Base-by-base conservation (phyloP, 345 rosid species). In the Heritiera littoralis region DNA sequence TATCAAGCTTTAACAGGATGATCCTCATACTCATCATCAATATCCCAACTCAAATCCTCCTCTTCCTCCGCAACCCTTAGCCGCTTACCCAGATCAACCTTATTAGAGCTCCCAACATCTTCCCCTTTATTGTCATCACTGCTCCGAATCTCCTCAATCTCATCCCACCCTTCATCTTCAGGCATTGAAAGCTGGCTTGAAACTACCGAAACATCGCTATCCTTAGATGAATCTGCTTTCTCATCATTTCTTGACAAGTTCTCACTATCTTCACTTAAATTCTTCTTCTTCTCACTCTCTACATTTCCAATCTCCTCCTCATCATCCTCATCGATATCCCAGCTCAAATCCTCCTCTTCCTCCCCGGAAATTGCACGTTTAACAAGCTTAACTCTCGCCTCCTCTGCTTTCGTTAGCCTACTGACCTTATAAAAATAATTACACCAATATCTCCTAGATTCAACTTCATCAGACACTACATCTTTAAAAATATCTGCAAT, bases 151-250 rank as follows among this genome's bases (percentile, higher is more conserved):
- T 90, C 95, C 77, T 92, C 98, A 71, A 95, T 87, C 84, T 89
- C 87, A 82, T 93, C 94, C 98, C 98, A 93, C 23, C 94, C 98
- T 71, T 88, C 96, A 28, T 74, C 91, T 80, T 88, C 97, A 0
- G 80, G 84, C 82, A 85, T 72, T 0, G 91, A 89, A 0, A 89
- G 88, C 75, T 88, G 93, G 49, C 84, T 91, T 0, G 97, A 92
- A 32, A 90, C 88, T 72, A 91, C 87, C 0, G 98, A 90, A 52
- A 89, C 66, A 75, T 92, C 97, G 72, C 92, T 89, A 45, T 89
- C 94, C 81, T 89, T 88, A 41, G 88, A 84, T 0, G 91, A 83
- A 3, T 46, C 82, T 40, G 60, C 83, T 32, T 68, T 82, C 56
- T 55, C 66, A 13, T 64, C 63, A 10, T 74, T 74, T 64, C 59